A percentile compares a stretch with the other conserved stretches of the same genome.
Evolutionary conservation across 305 asterid species (phyloP).

Genomic region (Fraxinus xanthoxyloides): DNA sequence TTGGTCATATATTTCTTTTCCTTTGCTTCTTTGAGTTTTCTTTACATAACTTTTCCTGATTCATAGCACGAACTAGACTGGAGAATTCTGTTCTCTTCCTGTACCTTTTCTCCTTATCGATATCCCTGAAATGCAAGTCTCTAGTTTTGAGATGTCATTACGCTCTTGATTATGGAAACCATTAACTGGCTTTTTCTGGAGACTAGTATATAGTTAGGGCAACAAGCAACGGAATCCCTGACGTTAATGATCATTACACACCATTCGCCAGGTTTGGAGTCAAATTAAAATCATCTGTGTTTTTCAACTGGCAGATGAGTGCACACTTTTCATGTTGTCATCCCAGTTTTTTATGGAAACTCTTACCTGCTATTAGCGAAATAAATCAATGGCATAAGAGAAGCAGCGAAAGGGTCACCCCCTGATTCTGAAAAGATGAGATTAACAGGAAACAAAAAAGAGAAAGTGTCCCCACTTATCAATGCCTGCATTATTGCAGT

Average conservation of each 20-base stretch:
- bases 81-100: neutral
- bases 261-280: neutral
- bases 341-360: neutral
- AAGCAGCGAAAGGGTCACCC: neutral
- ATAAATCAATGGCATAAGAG: neutral
- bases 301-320: neutral
- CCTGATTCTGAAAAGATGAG: neutral
- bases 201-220: neutral
- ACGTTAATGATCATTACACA: neutral
- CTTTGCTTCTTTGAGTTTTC: neutral
- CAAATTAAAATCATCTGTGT: neutral
- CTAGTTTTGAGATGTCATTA: neutral
- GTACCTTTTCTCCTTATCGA: neutral
- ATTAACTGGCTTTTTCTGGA: neutral
- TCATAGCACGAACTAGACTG: neutral
- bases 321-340: neutral
- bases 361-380: neutral
- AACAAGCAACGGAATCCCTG: neutral
- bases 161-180: neutral
- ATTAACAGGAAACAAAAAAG: neutral
- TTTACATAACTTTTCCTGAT: neutral
- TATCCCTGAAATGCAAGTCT: neutral
- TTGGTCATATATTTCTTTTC: neutral
- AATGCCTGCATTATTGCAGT: neutral
- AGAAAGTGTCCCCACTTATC: neutral